Percentiles rank a stretch among this genome's conserved stretches.
Conservation (phyloP, 2,329 filamentous ascomycete species). For the Whalleya microplaca region DNA sequence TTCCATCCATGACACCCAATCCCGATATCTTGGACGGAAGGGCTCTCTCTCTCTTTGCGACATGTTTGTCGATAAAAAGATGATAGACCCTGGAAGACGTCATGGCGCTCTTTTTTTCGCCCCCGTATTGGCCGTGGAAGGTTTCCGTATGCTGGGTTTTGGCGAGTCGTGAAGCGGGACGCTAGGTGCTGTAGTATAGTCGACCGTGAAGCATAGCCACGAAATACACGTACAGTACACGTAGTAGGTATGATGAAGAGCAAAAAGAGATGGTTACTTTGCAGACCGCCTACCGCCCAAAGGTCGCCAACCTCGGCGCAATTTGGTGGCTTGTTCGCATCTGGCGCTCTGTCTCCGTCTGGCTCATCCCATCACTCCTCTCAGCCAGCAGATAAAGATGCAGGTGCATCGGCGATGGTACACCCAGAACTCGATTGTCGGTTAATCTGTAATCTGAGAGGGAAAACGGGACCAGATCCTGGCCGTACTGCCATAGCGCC, state of each 20-base stretch:
- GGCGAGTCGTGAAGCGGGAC: not conserved
- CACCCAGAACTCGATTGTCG: constrained; percentile 27
- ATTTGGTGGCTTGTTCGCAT: not conserved
- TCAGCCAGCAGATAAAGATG: constrained; percentile 6
- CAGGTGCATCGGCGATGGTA: constrained; percentile 22
- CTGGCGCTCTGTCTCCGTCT: not conserved
- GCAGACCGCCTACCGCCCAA: not conserved
- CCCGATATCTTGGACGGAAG: not conserved
- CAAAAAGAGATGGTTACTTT: not conserved
- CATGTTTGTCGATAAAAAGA: not conserved
- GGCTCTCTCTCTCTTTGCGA: no score
- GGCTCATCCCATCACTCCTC: not conserved
- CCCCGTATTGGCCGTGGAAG: not conserved
- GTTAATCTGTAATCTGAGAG: constrained; percentile 15
- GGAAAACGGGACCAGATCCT: constrained; percentile 2
- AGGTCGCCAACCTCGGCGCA: not conserved
- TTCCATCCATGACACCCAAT: not conserved
- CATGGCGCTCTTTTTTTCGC: not conserved
- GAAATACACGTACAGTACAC: no score
- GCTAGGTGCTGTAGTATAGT: not conserved
- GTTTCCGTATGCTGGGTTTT: not conserved
- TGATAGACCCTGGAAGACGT: not conserved
- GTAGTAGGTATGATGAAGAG: no score
- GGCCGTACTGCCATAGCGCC: not conserved
- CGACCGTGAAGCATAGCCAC: not conserved